Percentiles rank a stretch among this genome's conserved stretches.
Conservation (phyloP, 1,284 basidiomycete genomes). For the Dichomitus squalens region DNA sequence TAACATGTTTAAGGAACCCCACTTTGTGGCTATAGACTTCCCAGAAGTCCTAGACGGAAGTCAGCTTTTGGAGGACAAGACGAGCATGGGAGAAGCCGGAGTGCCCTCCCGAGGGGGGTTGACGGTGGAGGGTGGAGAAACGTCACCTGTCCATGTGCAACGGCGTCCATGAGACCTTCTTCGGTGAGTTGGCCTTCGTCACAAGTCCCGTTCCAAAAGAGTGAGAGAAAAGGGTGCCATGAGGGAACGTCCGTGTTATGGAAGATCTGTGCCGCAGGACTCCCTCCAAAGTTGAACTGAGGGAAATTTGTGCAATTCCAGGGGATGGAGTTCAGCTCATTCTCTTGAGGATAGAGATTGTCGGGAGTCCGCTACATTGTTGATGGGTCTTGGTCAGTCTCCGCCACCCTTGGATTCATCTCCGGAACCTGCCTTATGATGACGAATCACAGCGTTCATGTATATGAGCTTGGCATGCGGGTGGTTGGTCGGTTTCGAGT, state of each 20-base stretch:
- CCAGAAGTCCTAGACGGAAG: constrained; percentile 47
- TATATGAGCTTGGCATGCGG: constrained; percentile 34
- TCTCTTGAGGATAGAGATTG: constrained; percentile 51
- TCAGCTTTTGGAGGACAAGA: background rate
- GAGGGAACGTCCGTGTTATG: constrained; percentile 42
- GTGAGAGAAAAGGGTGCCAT: constrained; percentile 42
- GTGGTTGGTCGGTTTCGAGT: constrained; percentile 24
- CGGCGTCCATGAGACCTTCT: constrained; percentile 49
- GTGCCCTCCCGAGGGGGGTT: background rate
- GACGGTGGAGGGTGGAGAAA: no score
- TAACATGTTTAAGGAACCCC: constrained; percentile 43
- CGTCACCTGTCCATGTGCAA: constrained; percentile 48
- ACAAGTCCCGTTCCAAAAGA: constrained; percentile 59
- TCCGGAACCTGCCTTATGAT: constrained; percentile 41
- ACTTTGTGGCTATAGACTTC: constrained; percentile 47
- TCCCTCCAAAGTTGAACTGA: constrained; percentile 40
- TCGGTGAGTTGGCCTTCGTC: constrained; percentile 54
- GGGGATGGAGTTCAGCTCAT: constrained; percentile 40
- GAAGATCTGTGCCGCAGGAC: constrained; percentile 37
- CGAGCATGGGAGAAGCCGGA: background rate
- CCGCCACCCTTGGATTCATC: background rate
- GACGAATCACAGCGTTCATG: constrained; percentile 44
- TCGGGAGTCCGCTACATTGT: constrained; percentile 42
- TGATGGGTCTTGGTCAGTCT: background rate
- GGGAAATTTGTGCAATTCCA: constrained; percentile 45